Conservation (phyloP, 192 early-diverging fungal species). For the Phlyctochytrium planicorne region DNA sequence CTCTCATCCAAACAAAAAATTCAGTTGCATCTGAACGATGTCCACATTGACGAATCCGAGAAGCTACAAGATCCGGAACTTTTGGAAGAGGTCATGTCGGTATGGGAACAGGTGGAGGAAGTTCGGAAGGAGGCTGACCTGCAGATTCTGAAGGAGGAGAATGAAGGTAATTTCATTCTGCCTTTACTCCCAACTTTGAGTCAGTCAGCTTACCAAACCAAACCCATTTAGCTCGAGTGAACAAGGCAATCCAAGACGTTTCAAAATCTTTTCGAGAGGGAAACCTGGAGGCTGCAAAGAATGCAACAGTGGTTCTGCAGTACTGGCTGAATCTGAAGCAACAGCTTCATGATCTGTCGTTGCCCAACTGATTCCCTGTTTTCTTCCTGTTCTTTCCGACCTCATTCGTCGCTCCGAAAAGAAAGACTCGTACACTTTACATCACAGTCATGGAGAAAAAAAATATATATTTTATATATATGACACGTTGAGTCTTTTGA, state of each 20-base stretch:
- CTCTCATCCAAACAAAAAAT: background rate
- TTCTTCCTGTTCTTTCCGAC: too few species aligned
- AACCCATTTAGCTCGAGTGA: conserved; percentile 43
- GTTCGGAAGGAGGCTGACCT: conserved; percentile 63
- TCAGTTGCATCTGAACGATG: conserved; percentile 58
- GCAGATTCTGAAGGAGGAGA: conserved; percentile 55
- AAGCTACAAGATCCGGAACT: conserved; percentile 64
- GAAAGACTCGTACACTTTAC: too few species aligned
- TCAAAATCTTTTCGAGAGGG: conserved; percentile 53
- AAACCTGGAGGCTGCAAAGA: conserved; percentile 58
- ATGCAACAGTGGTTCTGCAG: conserved; percentile 69
- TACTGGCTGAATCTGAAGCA: conserved; percentile 62
- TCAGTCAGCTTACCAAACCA: background rate
- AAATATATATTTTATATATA: too few species aligned
- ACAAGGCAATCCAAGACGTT: conserved; percentile 41
- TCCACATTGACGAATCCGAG: conserved; percentile 62
- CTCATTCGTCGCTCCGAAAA: too few species aligned
- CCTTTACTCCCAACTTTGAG: conserved; percentile 4
- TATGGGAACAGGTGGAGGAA: conserved; percentile 73
- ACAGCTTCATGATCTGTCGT: conserved; percentile 6
- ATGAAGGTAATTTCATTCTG: conserved; percentile 51
- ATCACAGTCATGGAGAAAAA: too few species aligned
- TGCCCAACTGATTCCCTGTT: too few species aligned
- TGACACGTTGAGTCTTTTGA: too few species aligned
- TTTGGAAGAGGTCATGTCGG: conserved; percentile 83